Evolutionary conservation across 495 filamentous ascomycete genomes (phyloP).

Genomic region (Daldinia caldariorum): DNA sequence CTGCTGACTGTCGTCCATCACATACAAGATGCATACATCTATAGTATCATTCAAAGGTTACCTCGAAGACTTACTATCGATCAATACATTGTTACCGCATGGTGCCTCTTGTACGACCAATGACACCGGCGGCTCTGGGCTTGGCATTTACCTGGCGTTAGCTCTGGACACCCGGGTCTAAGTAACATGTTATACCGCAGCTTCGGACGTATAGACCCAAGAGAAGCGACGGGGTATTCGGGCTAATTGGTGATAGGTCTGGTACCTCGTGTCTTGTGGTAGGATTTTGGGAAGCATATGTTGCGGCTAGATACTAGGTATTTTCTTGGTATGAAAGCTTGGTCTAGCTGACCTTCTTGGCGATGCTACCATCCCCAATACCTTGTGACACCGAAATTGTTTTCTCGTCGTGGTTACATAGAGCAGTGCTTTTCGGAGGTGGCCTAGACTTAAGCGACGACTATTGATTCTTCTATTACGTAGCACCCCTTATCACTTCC

Average conservation of each 20-base stretch:
- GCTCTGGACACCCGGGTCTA: background rate
- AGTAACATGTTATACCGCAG: background rate
- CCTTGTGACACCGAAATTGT: background rate
- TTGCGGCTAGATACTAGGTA: conserved; percentile 23
- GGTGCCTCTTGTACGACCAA: background rate
- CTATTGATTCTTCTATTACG: background rate
- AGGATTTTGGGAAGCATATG: conserved; percentile 18
- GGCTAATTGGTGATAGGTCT: conserved; percentile 24
- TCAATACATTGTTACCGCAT: background rate
- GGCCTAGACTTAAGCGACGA: background rate
- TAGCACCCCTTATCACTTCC: background rate
- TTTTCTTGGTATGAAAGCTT: conserved; percentile 23
- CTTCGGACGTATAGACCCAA: conserved; percentile 12
- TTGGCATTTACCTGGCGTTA: conserved; percentile 23
- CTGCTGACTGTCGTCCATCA: conserved; percentile 12
- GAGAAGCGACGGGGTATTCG: conserved; percentile 14
- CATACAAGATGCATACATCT: conserved; percentile 1
- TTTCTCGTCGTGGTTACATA: no score
- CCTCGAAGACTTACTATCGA: conserved; percentile 2
- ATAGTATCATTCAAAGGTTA: conserved; percentile 10
- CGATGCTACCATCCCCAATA: background rate
- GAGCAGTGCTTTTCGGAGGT: background rate
- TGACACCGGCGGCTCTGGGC: conserved; percentile 16
- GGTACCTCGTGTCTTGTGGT: conserved; percentile 13
- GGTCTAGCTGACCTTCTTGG: conserved; percentile 19